A percentile compares a stretch with the other conserved stretches of the same genome.
These are phyloP conservation scores for Phytophthora idaei DNA, from an alignment of 352 stramenopile species.

Conservation along the genomic window DNA sequence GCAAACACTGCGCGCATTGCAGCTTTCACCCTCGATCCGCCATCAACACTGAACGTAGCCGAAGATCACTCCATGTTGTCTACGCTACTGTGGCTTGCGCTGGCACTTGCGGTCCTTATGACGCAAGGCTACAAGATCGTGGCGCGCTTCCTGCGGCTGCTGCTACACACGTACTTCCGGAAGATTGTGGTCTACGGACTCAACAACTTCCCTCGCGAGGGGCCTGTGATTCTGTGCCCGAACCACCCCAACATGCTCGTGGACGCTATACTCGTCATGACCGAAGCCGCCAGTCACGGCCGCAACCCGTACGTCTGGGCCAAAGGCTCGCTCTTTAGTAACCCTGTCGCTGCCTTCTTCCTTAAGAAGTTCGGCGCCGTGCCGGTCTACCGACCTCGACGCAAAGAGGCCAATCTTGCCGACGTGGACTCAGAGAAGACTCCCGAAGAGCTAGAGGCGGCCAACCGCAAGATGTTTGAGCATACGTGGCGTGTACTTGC, in stretches of 20 bases:
- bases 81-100: slow-evolving; percentile 50
- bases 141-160: slow-evolving; percentile 66
- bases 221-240: slow-evolving; percentile 76
- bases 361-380: slow-evolving; percentile 63
- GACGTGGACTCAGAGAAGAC: slow-evolving; percentile 73
- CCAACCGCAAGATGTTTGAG: slow-evolving; percentile 79
- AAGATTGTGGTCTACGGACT: slow-evolving; percentile 80
- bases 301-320: slow-evolving; percentile 74
- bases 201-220: slow-evolving; percentile 82
- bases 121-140: slow-evolving; percentile 68
- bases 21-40: neutral
- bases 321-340: slow-evolving; percentile 80
- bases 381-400: slow-evolving; percentile 69
- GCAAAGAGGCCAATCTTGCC: slow-evolving; percentile 46
- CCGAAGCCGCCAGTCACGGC: slow-evolving; percentile 57
- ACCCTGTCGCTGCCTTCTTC: slow-evolving; percentile 45
- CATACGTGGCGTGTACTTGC: slow-evolving; percentile 68
- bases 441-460: slow-evolving; percentile 60
- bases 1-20: slow-evolving; percentile 1
- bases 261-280: slow-evolving; percentile 77
- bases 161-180: slow-evolving; percentile 80
- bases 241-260: slow-evolving; percentile 89
- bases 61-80: slow-evolving; percentile 26
- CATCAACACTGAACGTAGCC: neutral
- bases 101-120: slow-evolving; percentile 53